Conservation (phyloP, 805 yeast genomes). For the Candida dajiaensis region DNA sequence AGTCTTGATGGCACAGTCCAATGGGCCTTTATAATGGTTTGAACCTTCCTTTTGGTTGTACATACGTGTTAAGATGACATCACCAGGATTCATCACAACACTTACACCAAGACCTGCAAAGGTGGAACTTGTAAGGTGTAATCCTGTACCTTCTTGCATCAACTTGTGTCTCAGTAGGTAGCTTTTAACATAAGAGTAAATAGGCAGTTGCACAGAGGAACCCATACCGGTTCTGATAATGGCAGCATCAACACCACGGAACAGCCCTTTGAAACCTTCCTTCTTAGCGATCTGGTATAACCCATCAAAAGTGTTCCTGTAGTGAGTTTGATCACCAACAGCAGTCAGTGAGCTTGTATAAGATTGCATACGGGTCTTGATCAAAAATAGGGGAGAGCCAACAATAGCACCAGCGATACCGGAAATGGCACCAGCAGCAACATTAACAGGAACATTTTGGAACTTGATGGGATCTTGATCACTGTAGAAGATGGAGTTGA, state of each 20-base stretch:
- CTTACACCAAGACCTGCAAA: slow-evolving; percentile 90
- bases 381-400: slow-evolving; percentile 88
- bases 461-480: slow-evolving; percentile 40
- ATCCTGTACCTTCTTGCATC: slow-evolving; percentile 55
- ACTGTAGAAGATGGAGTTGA: slow-evolving; percentile 54
- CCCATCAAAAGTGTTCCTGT: slow-evolving; percentile 65
- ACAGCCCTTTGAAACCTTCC: slow-evolving; percentile 77
- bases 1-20: slow-evolving; percentile 86
- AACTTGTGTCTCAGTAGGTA: slow-evolving; percentile 47
- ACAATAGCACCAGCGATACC: slow-evolving; percentile 86
- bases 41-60: slow-evolving; percentile 90
- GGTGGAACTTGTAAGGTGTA: slow-evolving; percentile 71
- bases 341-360: slow-evolving; percentile 50
- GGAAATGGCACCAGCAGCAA: slow-evolving; percentile 72
- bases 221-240: slow-evolving; percentile 92
- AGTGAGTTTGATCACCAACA: slow-evolving; percentile 92
- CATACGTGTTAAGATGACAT: slow-evolving; percentile 88
- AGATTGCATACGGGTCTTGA: slow-evolving; percentile 96
- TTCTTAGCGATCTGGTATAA: slow-evolving; percentile 48
- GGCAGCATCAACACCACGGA: slow-evolving; percentile 93
- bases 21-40: slow-evolving; percentile 67
- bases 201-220: slow-evolving; percentile 90
- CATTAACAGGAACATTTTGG: slow-evolving; percentile 55
- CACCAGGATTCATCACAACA: slow-evolving; percentile 96
- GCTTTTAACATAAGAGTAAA: slow-evolving; percentile 73